These are phyloP conservation scores for Penicillium desertorum DNA, from an alignment of 495 filamentous ascomycete species.

Conservation along the genomic window DNA sequence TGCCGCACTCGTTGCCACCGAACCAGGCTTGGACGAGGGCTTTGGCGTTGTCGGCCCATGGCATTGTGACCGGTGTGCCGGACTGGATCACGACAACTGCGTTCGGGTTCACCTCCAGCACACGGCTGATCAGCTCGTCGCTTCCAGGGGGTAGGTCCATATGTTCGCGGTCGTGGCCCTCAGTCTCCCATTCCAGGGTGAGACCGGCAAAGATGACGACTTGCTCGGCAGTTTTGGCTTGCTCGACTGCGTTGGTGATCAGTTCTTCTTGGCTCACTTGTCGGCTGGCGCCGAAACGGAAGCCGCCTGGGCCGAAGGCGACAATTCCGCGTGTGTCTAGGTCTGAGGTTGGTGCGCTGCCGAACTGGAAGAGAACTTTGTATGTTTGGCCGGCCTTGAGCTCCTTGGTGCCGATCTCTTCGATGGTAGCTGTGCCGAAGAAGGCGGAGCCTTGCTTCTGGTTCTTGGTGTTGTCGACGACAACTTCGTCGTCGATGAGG, in stretches of 20 bases:
- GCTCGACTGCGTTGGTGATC: conserved; percentile 58
- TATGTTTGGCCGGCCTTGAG: conserved; percentile 62
- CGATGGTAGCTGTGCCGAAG: conserved; percentile 59
- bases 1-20: conserved; percentile 65
- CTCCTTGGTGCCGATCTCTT: conserved; percentile 56
- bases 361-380: conserved; percentile 62
- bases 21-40: conserved; percentile 77
- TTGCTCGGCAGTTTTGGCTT: conserved; percentile 65
- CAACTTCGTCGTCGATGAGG: conserved; percentile 64
- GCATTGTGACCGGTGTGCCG: conserved; percentile 83
- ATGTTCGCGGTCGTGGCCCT: conserved; percentile 78
- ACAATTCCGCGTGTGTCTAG: conserved; percentile 52
- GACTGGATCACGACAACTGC: conserved; percentile 81
- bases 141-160: conserved; percentile 81
- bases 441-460: conserved; percentile 62
- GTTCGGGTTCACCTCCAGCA: conserved; percentile 68
- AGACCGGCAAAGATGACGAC: conserved; percentile 79
- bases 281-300: conserved; percentile 73
- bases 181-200: conserved; percentile 85
- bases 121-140: conserved; percentile 69
- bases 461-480: conserved; percentile 67
- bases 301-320: conserved; percentile 66
- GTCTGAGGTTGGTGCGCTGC: conserved; percentile 61
- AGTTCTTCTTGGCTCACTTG: conserved; percentile 66
- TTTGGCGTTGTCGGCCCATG: conserved; percentile 67